Evolutionary conservation across 1,284 basidiomycete species (phyloP), one percentile per base, ranked within the genome.

Genomic region (Ustilago loliicola): DNA sequence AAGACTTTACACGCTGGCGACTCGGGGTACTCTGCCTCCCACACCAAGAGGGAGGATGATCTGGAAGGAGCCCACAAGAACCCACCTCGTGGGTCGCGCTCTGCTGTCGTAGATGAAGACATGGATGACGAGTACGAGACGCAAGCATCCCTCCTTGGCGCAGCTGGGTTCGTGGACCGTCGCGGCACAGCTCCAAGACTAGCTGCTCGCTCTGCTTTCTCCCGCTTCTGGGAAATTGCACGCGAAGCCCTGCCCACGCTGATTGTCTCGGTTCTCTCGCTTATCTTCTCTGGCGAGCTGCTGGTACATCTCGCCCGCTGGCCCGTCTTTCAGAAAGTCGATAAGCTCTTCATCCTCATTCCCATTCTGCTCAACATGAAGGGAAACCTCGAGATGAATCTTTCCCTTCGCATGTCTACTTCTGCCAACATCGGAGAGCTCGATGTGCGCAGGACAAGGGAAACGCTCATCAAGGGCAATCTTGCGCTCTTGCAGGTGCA

Each of bases 271-370:
- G 73, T 89, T 52, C 30, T 82, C 23, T 88, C 88, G 3, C 83
- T 95, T 57, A 89, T 96, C 53, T 93, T 97, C 84, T 94, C 94
- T 1, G 95, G 95, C 47, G 92, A 95, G 85, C 89, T 96, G 0
- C 88, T 98, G 42, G 93, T 95, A 83, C 91, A 92, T 82, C 91
- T 96, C 58, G 93, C 94, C n/a, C 65, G 77, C 66, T 98, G 95
- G 95, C 90, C 89, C 66, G 94, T 95, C 48, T 96, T 99, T 90
- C 89, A 90, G 59, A 90, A 92, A 61, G 83, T 86, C n/a, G 93
- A 98, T 88, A 96, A 99, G 86, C 91, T 98, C 66, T 96, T 98
- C 83, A 96, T 98, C 89, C 93, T 98, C 66, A 92, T 98, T 9
- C 96, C 96, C 13, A 95, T 97, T 80, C 89, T 98, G 25, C 90